Conservation (phyloP, 306 rosid genomes). For the Erythrophleum fordii region DNA sequence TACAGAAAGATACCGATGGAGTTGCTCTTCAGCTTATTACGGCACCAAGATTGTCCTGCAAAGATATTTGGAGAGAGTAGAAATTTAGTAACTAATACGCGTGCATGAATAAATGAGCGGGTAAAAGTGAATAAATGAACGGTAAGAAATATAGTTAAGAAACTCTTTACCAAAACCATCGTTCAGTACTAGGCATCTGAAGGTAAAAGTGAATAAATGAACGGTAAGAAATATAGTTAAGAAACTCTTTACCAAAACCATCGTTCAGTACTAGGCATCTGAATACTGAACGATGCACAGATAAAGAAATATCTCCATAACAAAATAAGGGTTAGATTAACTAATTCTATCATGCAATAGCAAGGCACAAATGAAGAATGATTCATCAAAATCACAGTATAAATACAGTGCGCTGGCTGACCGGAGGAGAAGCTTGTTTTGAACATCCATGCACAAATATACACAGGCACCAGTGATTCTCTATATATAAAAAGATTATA, state of each 20-base stretch:
- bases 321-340: not conserved
- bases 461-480: not conserved
- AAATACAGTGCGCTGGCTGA: not conserved
- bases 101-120: not conserved
- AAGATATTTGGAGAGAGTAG: not conserved
- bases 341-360: not conserved
- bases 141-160: not conserved
- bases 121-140: not conserved
- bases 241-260: not conserved
- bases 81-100: not conserved
- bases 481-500: not conserved
- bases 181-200: no score
- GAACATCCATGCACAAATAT: not conserved
- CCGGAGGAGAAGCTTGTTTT: not conserved
- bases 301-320: not conserved
- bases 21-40: not conserved
- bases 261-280: no score
- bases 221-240: not conserved
- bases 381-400: not conserved
- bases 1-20: not conserved
- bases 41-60: not conserved
- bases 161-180: not conserved
- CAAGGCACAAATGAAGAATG: no score
- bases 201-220: not conserved
- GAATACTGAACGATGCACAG: not conserved